Evolutionary conservation across 1,284 basidiomycete species (phyloP), one percentile per base, ranked within the genome.

Genomic region (Hymenochaete sp.): DNA sequence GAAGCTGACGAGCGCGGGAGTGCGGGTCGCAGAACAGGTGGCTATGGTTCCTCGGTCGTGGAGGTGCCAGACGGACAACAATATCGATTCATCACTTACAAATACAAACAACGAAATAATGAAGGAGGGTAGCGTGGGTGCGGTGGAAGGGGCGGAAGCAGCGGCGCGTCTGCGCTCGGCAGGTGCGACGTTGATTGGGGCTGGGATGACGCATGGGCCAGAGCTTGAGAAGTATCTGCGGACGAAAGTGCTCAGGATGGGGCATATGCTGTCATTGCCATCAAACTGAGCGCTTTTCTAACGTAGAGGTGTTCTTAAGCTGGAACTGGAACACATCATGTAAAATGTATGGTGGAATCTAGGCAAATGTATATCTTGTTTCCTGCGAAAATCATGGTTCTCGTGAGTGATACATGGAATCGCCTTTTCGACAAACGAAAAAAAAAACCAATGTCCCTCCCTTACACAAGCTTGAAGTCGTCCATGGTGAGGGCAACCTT

Each of bases 211-310:
- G 6, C 70, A 82, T 44, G 90, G 91, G 0, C 79, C 82, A 42
- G 96, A 99, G 57, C 63, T 99, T 55, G 92, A 98, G 58, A 92
- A 87, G 65, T 99, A 99, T 61, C 65, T 99, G 56, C 76, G 89
- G 58, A 98, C 96, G 39, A 99, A 99, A 64, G 82, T 98, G 16
- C 71, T 93, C 59, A 73, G 85, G 49, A 99, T 99, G 96, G 96
- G 96, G 8, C 95, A 98, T 63, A 82, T 95, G 68, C 66, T 96
- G 21, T 78, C 82, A 22, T 60, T 90, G 16, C 71, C 71, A 28
- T 40, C 41, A 27, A 33, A 26, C 38, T 43, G 47, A 44, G 22
- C n/a, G 28, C 36, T 16, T 24, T 19, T 22, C n/a, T 35, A 38
- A 38, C 39, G 16, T 22, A 19, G 36, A 32, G 38, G 27, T 35